A percentile compares a stretch with the other conserved stretches of the same genome.
phyloP scores from a whole-genome alignment of 225 moss, liverwort and hornwort species.

The Marchantia paleacea region DNA sequence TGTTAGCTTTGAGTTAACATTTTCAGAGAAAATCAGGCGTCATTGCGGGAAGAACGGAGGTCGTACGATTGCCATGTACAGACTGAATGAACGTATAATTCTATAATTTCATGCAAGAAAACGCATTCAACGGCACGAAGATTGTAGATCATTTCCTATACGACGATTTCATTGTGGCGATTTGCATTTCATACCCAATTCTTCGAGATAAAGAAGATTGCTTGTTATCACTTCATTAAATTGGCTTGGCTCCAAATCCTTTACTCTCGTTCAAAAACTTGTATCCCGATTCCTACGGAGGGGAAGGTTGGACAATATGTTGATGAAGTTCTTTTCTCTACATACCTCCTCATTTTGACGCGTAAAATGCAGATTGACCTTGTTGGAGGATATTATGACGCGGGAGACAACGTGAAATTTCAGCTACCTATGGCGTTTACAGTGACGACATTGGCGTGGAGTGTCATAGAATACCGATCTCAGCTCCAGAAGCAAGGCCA shows the following conservation, averaged over 20 bases:
- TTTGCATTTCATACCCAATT: too few relatives aligned
- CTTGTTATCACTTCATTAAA: background rate
- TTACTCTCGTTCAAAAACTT: background rate
- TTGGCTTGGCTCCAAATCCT: background rate
- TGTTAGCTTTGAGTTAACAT: too few relatives aligned
- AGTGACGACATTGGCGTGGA: conserved; percentile 39
- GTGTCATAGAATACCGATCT: conserved; percentile 37
- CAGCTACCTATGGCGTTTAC: conserved; percentile 49
- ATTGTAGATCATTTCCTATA: too few relatives aligned
- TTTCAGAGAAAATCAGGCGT: too few relatives aligned
- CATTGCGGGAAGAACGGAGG: too few relatives aligned
- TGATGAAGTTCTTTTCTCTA: background rate
- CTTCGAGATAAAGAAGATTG: background rate
- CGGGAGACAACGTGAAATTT: conserved; percentile 53
- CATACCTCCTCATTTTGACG: background rate
- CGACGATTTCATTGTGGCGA: too few relatives aligned
- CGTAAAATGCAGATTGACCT: conserved; percentile 33
- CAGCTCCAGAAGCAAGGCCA: conserved; percentile 34
- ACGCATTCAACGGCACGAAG: too few relatives aligned
- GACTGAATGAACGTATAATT: too few relatives aligned
- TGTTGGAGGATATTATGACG: conserved; percentile 45
- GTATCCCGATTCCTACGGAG: background rate
- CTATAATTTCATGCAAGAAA: too few relatives aligned
- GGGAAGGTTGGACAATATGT: background rate
- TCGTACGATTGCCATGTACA: too few relatives aligned